Base-by-base conservation (phyloP, 345 rosid species). In the Chamaenerion angustifolium region DNA sequence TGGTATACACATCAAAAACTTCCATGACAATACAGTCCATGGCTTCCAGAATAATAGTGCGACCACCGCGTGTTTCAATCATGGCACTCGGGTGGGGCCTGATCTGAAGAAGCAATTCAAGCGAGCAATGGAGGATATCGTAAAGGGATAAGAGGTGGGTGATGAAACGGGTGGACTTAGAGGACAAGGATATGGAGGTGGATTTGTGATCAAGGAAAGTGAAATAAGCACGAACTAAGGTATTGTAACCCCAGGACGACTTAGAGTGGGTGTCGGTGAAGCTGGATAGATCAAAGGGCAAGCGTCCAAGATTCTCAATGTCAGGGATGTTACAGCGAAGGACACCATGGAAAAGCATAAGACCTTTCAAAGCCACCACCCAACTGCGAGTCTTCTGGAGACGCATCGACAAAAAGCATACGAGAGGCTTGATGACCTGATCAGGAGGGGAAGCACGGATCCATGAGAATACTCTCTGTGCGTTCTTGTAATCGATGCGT, bases 281-380 rank as follows among this genome's bases (percentile, higher is more conserved):
- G 45, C 54, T 45, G 0, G 94, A 81, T 9, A 90, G 73, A 61
- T 86, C 94, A 31, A 90, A 90, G 0, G 92, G 86, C 49, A 90
- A 49, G 3, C 80, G 67, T 3, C 78, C 81, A 17, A 86, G 79
- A 58, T 53, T 64, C 14, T 66, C 68, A 2, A 76, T 70, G 7
- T 74, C 68, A 0, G 73, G 53, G 42, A 70, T 74, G 46, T 68
- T 79, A 45, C 85, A 83, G 45, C 85, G 76, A 55, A 85, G 69
- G 27, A 89, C 76, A 17, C 94, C 92, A 16, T 86, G 95, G 65
- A 90, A 70, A 10, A 90, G 75, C 64, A 86, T 74, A 35, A 89
- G 63, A 10, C 95, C 79, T 21, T 85, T 89, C 40, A 89, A 64
- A 3, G 90, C 88, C 4, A 86, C 95, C 1, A 69, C 69, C 95